Percentiles rank a stretch among this genome's conserved stretches.
These are phyloP conservation scores for Chamaecyparis obtusa DNA, from an alignment of 75 land plant genomes.

Conservation along the genomic window DNA sequence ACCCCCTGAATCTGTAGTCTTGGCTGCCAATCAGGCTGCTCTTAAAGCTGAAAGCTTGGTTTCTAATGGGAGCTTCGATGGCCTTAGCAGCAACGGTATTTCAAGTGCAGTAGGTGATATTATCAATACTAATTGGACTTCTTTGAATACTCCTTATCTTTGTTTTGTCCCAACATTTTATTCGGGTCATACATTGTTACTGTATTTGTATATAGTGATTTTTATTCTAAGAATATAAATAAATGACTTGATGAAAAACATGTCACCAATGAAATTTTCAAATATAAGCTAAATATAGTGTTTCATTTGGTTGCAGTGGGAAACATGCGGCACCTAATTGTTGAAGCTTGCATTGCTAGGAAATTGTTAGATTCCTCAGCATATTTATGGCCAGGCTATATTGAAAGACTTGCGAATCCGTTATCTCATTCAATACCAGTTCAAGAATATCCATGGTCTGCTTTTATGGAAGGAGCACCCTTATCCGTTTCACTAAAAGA, in stretches of 20 bases:
- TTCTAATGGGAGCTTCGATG: slow-evolving; percentile 53
- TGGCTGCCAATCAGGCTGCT: slow-evolving; percentile 84
- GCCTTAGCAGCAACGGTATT: slow-evolving; percentile 43
- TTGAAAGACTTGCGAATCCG: slow-evolving; percentile 45
- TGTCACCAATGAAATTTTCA: neutral
- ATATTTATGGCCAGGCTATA: slow-evolving; percentile 87
- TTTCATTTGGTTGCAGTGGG: slow-evolving; percentile 61
- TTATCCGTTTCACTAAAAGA: slow-evolving; percentile 49
- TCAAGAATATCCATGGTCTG: slow-evolving; percentile 77
- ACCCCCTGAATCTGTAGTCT: slow-evolving; percentile 62
- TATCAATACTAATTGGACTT: neutral
- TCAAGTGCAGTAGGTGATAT: slow-evolving; percentile 42
- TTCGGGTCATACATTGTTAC: neutral
- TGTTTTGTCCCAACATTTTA: slow-evolving; percentile 6
- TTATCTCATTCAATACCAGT: slow-evolving; percentile 36
- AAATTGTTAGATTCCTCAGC: slow-evolving; percentile 83
- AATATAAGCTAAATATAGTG: neutral
- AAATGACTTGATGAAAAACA: neutral
- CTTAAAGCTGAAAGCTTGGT: slow-evolving; percentile 60
- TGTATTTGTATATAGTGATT: neutral
- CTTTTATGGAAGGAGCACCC: slow-evolving; percentile 78
- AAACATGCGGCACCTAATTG: slow-evolving; percentile 85
- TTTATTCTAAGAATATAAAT: neutral
- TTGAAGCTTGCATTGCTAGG: slow-evolving; percentile 92
- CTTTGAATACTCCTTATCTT: neutral